These are phyloP conservation scores for Suillus luteus DNA, from an alignment of 768 basidiomycete genomes.

Conservation along the genomic window DNA sequence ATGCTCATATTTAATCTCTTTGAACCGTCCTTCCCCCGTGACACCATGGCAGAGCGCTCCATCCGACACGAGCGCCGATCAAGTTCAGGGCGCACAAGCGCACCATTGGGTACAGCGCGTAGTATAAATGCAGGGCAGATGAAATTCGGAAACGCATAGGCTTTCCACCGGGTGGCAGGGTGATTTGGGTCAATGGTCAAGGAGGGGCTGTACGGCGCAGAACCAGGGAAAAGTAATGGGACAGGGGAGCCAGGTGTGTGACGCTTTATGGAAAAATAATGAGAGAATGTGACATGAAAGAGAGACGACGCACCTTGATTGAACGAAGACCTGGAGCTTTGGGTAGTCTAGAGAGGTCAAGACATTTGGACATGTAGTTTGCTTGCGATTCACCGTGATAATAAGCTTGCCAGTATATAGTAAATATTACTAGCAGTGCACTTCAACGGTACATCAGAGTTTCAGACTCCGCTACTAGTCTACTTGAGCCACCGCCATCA, in stretches of 20 bases:
- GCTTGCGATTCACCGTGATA: background rate
- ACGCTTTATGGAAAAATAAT: background rate
- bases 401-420: too few species aligned
- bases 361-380: constrained; percentile 15
- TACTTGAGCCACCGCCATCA: too few species aligned
- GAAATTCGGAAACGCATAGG: constrained; percentile 4
- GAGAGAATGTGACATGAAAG: background rate
- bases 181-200: constrained; percentile 5
- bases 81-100: constrained; percentile 7
- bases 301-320: constrained; percentile 1
- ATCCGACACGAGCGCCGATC: background rate
- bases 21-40: background rate
- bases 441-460: too few species aligned
- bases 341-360: constrained; percentile 18
- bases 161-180: constrained; percentile 10
- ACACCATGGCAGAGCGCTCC: background rate
- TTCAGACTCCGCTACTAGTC: too few species aligned
- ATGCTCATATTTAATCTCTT: constrained; percentile 9
- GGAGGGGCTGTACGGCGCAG: background rate
- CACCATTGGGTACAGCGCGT: constrained; percentile 13
- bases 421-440: too few species aligned
- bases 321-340: constrained; percentile 13
- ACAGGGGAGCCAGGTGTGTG: constrained; percentile 11
- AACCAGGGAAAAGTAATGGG: constrained; percentile 7
- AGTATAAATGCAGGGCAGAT: constrained; percentile 8